Evolutionary conservation across 441 rosid species (phyloP).

Genomic region (Metrosideros polymorpha): DNA sequence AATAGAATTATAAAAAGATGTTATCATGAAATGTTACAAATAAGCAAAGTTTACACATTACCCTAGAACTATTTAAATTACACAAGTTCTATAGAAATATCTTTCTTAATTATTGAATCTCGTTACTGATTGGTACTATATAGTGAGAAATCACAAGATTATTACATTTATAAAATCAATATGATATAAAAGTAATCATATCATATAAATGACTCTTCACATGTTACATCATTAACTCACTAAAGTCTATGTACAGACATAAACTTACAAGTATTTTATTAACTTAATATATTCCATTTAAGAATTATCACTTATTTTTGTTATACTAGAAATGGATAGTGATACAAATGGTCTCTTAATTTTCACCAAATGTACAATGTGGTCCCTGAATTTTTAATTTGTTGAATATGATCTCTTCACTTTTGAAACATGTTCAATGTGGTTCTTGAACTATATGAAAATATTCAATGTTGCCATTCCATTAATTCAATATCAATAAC

Average conservation of each 20-base stretch:
- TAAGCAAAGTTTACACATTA: background rate
- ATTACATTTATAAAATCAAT: background rate
- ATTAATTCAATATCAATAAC: too few relatives aligned
- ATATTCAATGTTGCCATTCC: too few relatives aligned
- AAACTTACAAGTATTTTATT: background rate
- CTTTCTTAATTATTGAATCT: background rate
- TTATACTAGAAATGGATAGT: too few relatives aligned
- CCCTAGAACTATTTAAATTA: background rate
- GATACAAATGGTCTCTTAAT: too few relatives aligned
- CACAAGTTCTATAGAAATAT: background rate
- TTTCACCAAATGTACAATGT: too few relatives aligned
- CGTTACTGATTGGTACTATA: background rate
- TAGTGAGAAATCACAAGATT: background rate
- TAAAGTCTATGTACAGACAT: background rate
- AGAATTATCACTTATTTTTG: background rate
- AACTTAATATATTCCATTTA: background rate
- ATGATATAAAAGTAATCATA: background rate
- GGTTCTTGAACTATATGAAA: too few relatives aligned
- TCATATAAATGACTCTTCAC: background rate
- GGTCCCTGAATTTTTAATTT: too few relatives aligned
- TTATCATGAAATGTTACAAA: background rate
- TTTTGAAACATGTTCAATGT: too few relatives aligned
- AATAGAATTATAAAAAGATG: background rate
- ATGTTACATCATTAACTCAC: background rate
- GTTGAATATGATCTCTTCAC: too few relatives aligned